Evolutionary conservation across 2,329 filamentous ascomycete species (phyloP).

Genomic region (Nakataea oryzae): DNA sequence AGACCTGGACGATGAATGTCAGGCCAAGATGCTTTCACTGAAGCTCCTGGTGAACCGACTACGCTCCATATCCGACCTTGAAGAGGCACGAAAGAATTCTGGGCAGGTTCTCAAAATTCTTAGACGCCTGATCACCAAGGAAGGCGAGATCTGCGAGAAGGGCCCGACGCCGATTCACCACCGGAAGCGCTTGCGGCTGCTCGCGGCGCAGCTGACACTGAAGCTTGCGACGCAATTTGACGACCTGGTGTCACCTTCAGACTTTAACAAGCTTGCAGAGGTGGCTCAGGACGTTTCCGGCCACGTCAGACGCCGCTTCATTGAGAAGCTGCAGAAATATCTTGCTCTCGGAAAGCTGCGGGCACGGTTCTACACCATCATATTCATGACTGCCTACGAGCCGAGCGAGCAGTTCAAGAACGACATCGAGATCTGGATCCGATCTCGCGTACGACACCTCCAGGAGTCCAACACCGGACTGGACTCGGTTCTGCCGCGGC

Average conservation of each 20-base stretch:
- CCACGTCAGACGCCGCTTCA: slow-evolving; percentile 68
- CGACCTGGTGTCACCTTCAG: slow-evolving; percentile 55
- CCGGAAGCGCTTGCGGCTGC: slow-evolving; percentile 68
- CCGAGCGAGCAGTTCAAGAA: slow-evolving; percentile 62
- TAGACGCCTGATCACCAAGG: slow-evolving; percentile 60
- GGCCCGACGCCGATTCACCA: slow-evolving; percentile 68
- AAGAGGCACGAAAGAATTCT: slow-evolving; percentile 41
- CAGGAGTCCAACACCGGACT: slow-evolving; percentile 47
- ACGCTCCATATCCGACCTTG: slow-evolving; percentile 32
- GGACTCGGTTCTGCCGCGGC: slow-evolving; percentile 69
- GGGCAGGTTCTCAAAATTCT: slow-evolving; percentile 61
- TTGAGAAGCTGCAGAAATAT: slow-evolving; percentile 83
- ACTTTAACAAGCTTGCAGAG: slow-evolving; percentile 74
- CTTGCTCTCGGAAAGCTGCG: slow-evolving; percentile 62
- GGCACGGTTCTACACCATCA: slow-evolving; percentile 74
- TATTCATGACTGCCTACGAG: slow-evolving; percentile 89
- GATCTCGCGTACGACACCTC: slow-evolving; percentile 64
- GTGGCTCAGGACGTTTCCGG: slow-evolving; percentile 69
- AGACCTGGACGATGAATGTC: slow-evolving; percentile 67
- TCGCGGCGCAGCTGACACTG: slow-evolving; percentile 69
- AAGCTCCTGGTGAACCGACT: slow-evolving; percentile 81
- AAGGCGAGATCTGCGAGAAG: slow-evolving; percentile 71
- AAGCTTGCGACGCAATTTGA: slow-evolving; percentile 84
- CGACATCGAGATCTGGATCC: slow-evolving; percentile 78
- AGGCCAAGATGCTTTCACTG: slow-evolving; percentile 74